Evolutionary conservation across 192 early-diverging fungal genomes (phyloP).

Genomic region (Haplosporangium gracile): DNA sequence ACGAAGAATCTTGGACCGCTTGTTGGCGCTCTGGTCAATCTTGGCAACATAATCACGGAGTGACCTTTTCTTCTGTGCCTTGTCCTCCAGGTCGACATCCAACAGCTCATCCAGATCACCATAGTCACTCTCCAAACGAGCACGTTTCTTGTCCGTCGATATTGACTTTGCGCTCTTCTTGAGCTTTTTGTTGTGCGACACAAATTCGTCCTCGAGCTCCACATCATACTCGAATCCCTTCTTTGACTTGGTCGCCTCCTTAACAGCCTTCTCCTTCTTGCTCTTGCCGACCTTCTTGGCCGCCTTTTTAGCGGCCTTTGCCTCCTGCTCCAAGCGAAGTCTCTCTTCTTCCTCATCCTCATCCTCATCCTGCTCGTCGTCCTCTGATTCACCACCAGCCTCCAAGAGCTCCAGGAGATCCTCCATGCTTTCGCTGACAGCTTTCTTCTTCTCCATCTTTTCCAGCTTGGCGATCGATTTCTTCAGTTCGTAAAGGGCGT

Average conservation of each 20-base stretch:
- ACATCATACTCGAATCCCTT: slow-evolving; percentile 46
- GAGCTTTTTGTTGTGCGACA: slow-evolving; percentile 52
- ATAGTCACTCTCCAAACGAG: slow-evolving; percentile 69
- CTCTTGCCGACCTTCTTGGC: slow-evolving; percentile 42
- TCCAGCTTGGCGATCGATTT: slow-evolving; percentile 81
- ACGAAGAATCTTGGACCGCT: slow-evolving; percentile 57
- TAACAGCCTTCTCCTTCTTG: slow-evolving; percentile 27
- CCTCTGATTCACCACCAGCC: slow-evolving; percentile 55
- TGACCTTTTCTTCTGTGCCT: slow-evolving; percentile 72
- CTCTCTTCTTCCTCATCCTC: slow-evolving; percentile 27
- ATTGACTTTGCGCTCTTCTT: slow-evolving; percentile 50
- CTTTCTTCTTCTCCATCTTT: slow-evolving; percentile 69
- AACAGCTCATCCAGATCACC: slow-evolving; percentile 82
- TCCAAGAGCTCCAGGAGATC: slow-evolving; percentile 63
- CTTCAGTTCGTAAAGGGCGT: slow-evolving; percentile 79
- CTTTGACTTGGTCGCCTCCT: slow-evolving; percentile 12
- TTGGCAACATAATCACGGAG: slow-evolving; percentile 73
- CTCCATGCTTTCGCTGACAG: slow-evolving; percentile 59
- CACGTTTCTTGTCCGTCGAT: slow-evolving; percentile 35
- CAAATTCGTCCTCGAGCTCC: slow-evolving; percentile 52
- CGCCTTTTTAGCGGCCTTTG: slow-evolving; percentile 46
- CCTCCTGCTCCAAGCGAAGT: slow-evolving; percentile 15
- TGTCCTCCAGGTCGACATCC: slow-evolving; percentile 86
- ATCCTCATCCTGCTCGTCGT: slow-evolving; percentile 31
- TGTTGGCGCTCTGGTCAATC: slow-evolving; percentile 68